Conservation (phyloP, 108 stramenopile species). For the Pseudonitzschia delicatissima region DNA sequence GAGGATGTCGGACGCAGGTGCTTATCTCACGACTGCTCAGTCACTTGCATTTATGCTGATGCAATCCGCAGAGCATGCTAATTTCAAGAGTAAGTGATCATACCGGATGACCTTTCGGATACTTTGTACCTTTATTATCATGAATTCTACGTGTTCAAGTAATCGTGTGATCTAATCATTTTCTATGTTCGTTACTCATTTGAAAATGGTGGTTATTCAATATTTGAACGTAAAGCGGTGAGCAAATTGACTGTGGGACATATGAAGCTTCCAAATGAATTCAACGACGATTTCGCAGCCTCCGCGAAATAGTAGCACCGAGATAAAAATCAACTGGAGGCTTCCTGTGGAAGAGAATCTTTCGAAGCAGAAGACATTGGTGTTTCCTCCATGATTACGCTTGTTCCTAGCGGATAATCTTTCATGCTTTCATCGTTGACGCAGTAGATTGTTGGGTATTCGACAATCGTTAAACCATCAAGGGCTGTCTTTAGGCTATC, state of each 20-base stretch:
- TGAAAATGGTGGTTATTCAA: not conserved
- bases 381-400: not conserved
- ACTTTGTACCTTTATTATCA: not conserved
- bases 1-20: slow-evolving; percentile 73
- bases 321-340: not conserved
- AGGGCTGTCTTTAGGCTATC: slow-evolving; percentile 35
- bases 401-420: not conserved
- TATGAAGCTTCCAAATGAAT: slow-evolving; percentile 77
- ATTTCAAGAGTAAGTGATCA: slow-evolving; percentile 54
- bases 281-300: slow-evolving; percentile 39
- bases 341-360: not conserved
- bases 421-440: slow-evolving; percentile 4
- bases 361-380: not conserved
- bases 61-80: slow-evolving; percentile 73
- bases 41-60: slow-evolving; percentile 86
- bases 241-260: slow-evolving; percentile 83
- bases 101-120: not conserved
- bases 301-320: not conserved
- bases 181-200: not conserved
- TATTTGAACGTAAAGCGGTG: slow-evolving; percentile 33
- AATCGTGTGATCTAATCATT: too few relatives aligned
- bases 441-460: slow-evolving; percentile 64
- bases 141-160: not conserved
- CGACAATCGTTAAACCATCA: slow-evolving; percentile 61
- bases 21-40: slow-evolving; percentile 83